These are phyloP conservation scores for Hericium coralloides DNA, from an alignment of 768 basidiomycete species.

Conservation along the genomic window DNA sequence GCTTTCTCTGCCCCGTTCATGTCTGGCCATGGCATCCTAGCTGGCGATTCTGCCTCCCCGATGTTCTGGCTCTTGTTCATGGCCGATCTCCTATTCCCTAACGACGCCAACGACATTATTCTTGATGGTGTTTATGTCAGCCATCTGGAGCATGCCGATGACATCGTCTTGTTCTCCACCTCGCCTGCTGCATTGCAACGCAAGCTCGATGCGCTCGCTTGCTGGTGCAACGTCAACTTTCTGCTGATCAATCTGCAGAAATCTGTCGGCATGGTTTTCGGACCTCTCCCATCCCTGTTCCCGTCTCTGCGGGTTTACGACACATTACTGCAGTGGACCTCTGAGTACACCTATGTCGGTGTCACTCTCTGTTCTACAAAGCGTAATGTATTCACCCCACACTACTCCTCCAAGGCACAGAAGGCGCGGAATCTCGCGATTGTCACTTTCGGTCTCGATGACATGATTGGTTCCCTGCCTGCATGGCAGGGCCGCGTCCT, in stretches of 20 bases:
- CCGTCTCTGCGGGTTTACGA: too few relatives aligned
- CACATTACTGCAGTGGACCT: too few relatives aligned
- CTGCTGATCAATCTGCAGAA: constrained; percentile 12
- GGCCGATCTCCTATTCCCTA: constrained; percentile 3
- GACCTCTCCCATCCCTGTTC: too few relatives aligned
- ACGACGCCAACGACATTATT: constrained; percentile 6
- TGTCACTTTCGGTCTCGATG: too few relatives aligned
- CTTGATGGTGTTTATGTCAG: constrained; percentile 8
- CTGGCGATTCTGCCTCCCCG: constrained; percentile 15
- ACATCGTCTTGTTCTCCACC: constrained; percentile 12
- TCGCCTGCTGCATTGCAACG: constrained; percentile 10
- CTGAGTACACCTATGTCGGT: too few relatives aligned
- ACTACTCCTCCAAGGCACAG: too few relatives aligned
- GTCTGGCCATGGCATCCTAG: constrained; percentile 13
- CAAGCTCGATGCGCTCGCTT: constrained; percentile 7
- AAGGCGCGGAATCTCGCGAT: too few relatives aligned
- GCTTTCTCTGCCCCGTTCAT: background rate
- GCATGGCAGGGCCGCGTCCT: too few relatives aligned
- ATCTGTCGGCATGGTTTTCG: constrained; percentile 14
- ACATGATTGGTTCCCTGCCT: too few relatives aligned
- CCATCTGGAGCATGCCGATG: constrained; percentile 19
- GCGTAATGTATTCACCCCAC: too few relatives aligned
- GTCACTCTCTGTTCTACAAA: too few relatives aligned
- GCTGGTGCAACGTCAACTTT: constrained; percentile 16
- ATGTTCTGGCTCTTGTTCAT: constrained; percentile 10